These are phyloP conservation scores for Blastobotrys chiropterorum DNA, from an alignment of 805 yeast species.

Conservation along the genomic window DNA sequence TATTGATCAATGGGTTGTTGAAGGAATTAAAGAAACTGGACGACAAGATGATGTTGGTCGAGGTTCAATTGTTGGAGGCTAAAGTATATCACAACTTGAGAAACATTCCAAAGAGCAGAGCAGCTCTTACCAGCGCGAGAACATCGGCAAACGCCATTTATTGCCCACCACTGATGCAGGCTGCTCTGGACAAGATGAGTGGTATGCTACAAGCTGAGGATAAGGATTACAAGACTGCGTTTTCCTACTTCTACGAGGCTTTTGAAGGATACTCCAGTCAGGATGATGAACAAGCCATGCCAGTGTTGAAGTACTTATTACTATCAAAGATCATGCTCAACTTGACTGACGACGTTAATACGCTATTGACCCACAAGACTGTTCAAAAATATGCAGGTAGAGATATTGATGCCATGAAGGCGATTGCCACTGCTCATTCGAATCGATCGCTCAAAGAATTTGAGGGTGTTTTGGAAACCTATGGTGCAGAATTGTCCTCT, in stretches of 20 bases:
- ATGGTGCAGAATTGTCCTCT: slow-evolving; percentile 63
- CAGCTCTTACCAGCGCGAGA: slow-evolving; percentile 89
- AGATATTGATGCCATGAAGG: slow-evolving; percentile 93
- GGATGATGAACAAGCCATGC: slow-evolving; percentile 46
- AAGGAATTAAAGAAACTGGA: slow-evolving; percentile 88
- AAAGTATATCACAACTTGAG: slow-evolving; percentile 87
- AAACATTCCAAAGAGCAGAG: slow-evolving; percentile 84
- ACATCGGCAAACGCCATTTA: slow-evolving; percentile 96
- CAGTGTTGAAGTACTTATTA: slow-evolving; percentile 85
- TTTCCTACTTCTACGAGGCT: slow-evolving; percentile 89
- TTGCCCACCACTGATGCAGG: slow-evolving; percentile 90
- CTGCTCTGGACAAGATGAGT: slow-evolving; percentile 90
- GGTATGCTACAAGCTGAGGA: slow-evolving; percentile 96
- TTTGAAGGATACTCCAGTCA: slow-evolving; percentile 82
- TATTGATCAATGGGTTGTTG: slow-evolving; percentile 63
- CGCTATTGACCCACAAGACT: slow-evolving; percentile 67
- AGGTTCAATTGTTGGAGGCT: slow-evolving; percentile 87
- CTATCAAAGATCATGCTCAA: slow-evolving; percentile 91
- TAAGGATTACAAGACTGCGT: slow-evolving; percentile 93
- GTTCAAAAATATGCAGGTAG: slow-evolving; percentile 69
- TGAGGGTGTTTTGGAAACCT: slow-evolving; percentile 70
- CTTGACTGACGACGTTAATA: slow-evolving; percentile 76
- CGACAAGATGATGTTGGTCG: slow-evolving; percentile 91
- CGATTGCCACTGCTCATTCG: slow-evolving; percentile 83
- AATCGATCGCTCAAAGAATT: slow-evolving; percentile 88